A percentile compares a stretch with the other conserved stretches of the same genome.
Conservation (phyloP, 345 rosid species). For the Citrus hindsii region DNA sequence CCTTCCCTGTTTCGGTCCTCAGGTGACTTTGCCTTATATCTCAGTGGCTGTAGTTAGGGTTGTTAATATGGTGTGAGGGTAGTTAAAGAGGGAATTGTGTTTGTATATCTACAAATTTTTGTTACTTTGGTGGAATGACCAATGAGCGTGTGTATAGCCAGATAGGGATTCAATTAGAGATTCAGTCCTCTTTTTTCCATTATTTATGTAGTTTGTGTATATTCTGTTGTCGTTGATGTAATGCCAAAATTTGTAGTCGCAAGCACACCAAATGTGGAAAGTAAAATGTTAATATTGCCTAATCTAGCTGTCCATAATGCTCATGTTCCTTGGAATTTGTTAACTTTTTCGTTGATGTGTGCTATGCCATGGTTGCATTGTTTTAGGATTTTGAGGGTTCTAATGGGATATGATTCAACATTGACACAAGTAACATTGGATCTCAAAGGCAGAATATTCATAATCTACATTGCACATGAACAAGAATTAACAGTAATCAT, state of each 20-base stretch:
- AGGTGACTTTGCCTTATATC: neutral
- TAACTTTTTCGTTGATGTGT: too few relatives aligned
- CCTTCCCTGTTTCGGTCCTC: conserved; percentile 13
- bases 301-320: neutral
- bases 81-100: conserved; percentile 8
- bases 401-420: neutral
- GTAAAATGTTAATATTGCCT: conserved; percentile 18
- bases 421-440: conserved; percentile 8
- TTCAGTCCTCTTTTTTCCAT: conserved; percentile 1
- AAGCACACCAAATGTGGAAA: conserved; percentile 1
- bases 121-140: conserved; percentile 21
- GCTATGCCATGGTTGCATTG: too few relatives aligned
- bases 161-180: conserved; percentile 8
- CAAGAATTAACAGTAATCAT: neutral
- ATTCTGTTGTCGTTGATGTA: conserved; percentile 20
- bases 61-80: conserved; percentile 2
- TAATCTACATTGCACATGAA: conserved; percentile 9
- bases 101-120: conserved; percentile 31
- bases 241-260: conserved; percentile 16
- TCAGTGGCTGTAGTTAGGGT: neutral
- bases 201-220: conserved; percentile 23
- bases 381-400: too few relatives aligned
- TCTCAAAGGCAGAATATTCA: neutral
- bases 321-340: neutral
- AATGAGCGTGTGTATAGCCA: conserved; percentile 30